phyloP scores from a whole-genome alignment of 352 stramenopile species.

The Pythium utonaiense region DNA sequence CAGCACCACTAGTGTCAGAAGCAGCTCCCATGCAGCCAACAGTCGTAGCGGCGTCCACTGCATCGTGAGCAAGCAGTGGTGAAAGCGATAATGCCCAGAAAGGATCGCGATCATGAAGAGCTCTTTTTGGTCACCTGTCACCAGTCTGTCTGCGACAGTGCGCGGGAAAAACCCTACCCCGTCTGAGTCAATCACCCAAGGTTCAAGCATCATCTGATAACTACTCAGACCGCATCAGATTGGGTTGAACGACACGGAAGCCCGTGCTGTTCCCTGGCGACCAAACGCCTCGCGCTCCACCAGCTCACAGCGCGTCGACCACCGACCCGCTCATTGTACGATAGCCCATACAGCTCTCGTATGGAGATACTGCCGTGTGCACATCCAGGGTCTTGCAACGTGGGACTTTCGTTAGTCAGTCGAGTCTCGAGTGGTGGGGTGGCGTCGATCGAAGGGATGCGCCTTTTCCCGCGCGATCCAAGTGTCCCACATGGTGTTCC shows the following conservation, averaged over 20 bases:
- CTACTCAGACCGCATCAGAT: neutral
- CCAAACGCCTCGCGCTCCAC: too few relatives aligned
- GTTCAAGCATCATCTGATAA: slow-evolving; percentile 12
- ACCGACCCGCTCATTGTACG: neutral
- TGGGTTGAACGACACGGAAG: neutral
- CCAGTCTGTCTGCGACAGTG: neutral
- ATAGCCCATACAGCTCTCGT: neutral
- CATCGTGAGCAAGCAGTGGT: neutral
- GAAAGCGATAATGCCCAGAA: neutral
- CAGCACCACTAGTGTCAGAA: slow-evolving; percentile 10
- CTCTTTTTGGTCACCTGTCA: too few relatives aligned
- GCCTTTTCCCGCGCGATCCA: slow-evolving; percentile 14
- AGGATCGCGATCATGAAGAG: neutral
- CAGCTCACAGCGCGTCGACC: neutral
- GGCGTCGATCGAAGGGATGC: neutral
- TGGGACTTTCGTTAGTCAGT: too few relatives aligned
- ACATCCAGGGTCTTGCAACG: too few relatives aligned
- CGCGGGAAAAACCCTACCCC: neutral
- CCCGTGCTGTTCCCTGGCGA: neutral
- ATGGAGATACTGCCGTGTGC: too few relatives aligned
- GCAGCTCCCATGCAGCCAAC: neutral
- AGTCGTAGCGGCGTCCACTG: neutral
- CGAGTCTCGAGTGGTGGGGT: neutral
- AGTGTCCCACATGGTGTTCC: slow-evolving; percentile 9
- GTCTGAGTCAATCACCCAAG: neutral